A percentile compares a stretch with the other conserved stretches of the same genome.
Evolutionary conservation across 805 yeast species (phyloP).

Genomic region (Yarrowia sp.): DNA sequence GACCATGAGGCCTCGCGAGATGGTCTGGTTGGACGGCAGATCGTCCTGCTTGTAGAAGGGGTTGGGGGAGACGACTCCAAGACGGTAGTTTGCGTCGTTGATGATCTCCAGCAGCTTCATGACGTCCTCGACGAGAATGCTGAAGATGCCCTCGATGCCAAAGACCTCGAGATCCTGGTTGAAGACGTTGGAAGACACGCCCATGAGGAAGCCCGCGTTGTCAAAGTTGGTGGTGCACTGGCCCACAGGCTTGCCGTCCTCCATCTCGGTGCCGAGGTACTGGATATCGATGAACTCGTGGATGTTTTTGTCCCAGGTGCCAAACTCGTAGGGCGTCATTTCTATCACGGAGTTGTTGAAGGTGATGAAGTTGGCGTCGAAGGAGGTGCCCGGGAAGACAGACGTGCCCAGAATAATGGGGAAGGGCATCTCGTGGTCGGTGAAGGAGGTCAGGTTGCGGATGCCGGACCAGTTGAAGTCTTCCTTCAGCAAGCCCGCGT

Average conservation of each 20-base stretch:
- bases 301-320: constrained; percentile 83
- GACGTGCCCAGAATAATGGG: constrained; percentile 55
- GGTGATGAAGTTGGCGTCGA: neutral
- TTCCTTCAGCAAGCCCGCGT: constrained; percentile 46
- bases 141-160: neutral
- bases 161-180: constrained; percentile 44
- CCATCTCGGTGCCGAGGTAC: constrained; percentile 66
- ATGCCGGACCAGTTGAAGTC: constrained; percentile 53
- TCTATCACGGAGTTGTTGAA: constrained; percentile 2
- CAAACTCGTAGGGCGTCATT: constrained; percentile 64
- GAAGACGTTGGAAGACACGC: constrained; percentile 79
- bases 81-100: constrained; percentile 47
- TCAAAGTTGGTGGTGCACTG: constrained; percentile 70
- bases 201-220: constrained; percentile 76
- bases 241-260: constrained; percentile 54
- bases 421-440: constrained; percentile 64
- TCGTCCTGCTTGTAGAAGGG: constrained; percentile 56
- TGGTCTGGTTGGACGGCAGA: constrained; percentile 41
- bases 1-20: constrained; percentile 47
- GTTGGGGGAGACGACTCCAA: constrained; percentile 67
- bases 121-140: constrained; percentile 50
- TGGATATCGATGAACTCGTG: constrained; percentile 61
- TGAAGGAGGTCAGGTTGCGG: constrained; percentile 58
- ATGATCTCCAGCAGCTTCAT: constrained; percentile 49
- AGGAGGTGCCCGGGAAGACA: neutral